Conservation (phyloP, 202 grass and related monocot species). For the Cymbopogon flexuosus region DNA sequence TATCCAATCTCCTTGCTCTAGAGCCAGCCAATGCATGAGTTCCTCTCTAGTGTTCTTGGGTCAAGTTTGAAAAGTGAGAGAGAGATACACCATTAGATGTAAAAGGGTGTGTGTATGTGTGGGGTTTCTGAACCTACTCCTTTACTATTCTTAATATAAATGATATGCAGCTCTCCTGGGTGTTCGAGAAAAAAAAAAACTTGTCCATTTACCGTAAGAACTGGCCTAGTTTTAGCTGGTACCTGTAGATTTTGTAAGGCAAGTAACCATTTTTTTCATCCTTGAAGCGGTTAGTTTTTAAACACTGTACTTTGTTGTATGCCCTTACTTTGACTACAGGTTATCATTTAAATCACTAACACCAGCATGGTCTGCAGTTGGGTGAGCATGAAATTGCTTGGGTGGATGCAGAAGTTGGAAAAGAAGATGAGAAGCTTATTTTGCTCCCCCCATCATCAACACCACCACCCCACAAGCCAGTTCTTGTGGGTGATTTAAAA, state of each 20-base stretch:
- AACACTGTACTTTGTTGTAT: not conserved
- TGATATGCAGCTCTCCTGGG: no score
- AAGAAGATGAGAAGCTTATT: constrained; percentile 54
- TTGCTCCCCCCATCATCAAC: constrained; percentile 48
- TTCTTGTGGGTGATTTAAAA: constrained; percentile 81
- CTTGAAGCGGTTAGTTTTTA: not conserved
- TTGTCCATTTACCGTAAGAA: not conserved
- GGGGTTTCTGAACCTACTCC: no score
- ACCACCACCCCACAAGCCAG: constrained; percentile 61
- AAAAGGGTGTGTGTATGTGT: no score
- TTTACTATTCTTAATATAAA: no score
- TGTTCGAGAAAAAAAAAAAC: not conserved
- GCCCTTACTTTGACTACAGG: not conserved
- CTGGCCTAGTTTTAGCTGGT: not conserved
- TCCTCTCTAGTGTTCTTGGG: no score
- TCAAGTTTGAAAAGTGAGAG: no score
- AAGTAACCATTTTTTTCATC: not conserved
- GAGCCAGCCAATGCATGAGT: no score
- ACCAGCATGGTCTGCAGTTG: constrained; percentile 33
- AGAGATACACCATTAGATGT: no score
- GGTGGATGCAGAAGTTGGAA: constrained; percentile 73
- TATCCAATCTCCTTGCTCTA: no score
- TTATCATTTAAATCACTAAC: constrained; percentile 11
- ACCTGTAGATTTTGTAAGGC: no score
- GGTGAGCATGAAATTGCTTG: constrained; percentile 94